phyloP scores from a whole-genome alignment of 495 filamentous ascomycete species.

The Aspergillus nanangensis region DNA sequence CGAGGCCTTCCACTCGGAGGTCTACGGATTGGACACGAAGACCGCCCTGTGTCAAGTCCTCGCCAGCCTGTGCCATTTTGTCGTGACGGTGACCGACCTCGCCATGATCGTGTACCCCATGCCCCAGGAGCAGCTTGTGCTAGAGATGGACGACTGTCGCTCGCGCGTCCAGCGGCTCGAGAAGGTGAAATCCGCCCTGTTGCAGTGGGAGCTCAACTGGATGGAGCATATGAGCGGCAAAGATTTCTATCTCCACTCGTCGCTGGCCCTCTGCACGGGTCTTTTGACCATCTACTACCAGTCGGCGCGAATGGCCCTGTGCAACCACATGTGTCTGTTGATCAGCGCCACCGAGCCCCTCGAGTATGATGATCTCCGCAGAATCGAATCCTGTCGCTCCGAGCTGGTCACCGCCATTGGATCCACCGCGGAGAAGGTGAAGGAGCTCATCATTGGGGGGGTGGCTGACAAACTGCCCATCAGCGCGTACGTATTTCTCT shows the following conservation, averaged over 20 bases:
- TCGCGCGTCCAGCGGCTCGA: constrained; percentile 4
- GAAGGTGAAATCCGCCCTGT: constrained; percentile 7
- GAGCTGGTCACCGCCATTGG: constrained; percentile 7
- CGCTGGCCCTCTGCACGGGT: constrained; percentile 10
- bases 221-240: constrained; percentile 9
- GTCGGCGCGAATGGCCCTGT: constrained; percentile 10
- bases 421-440: constrained; percentile 12
- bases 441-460: constrained; percentile 9
- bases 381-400: constrained; percentile 9
- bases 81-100: constrained; percentile 6
- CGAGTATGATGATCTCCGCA: constrained; percentile 4
- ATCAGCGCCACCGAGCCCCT: constrained; percentile 3
- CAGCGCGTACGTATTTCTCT: constrained; percentile 9
- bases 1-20: constrained; percentile 8
- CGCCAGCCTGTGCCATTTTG: constrained; percentile 12
- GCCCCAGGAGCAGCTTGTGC: too few relatives aligned
- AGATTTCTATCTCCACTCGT: constrained; percentile 12
- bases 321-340: constrained; percentile 11
- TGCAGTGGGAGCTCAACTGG: constrained; percentile 14
- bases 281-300: constrained; percentile 13
- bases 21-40: constrained; percentile 9
- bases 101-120: constrained; percentile 11
- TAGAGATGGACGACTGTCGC: not conserved
- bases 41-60: constrained; percentile 7
- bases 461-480: constrained; percentile 14